A percentile compares a stretch with the other conserved stretches of the same genome.
These are phyloP conservation scores for Ophiostoma sp. DNA, from an alignment of 2,329 filamentous ascomycete genomes.

Conservation along the genomic window DNA sequence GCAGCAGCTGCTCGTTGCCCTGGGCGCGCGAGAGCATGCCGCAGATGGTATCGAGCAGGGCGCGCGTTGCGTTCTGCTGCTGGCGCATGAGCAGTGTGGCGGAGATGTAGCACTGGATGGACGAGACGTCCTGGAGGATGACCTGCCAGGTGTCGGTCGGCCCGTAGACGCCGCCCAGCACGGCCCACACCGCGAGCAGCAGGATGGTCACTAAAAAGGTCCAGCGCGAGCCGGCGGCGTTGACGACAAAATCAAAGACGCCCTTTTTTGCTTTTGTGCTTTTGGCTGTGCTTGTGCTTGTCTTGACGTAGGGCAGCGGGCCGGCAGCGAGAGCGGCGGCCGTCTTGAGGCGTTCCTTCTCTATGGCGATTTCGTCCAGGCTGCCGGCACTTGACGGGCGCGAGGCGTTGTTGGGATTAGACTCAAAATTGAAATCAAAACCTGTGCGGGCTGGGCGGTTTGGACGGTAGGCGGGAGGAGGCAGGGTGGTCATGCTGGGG, in stretches of 20 bases:
- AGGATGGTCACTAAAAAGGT: neutral
- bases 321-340: neutral
- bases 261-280: neutral
- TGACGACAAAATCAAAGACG: neutral
- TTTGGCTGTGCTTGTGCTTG: too few species aligned
- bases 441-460: neutral
- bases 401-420: neutral
- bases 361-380: neutral
- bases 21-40: slow-evolving; percentile 33
- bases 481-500: slow-evolving; percentile 24
- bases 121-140: slow-evolving; percentile 35
- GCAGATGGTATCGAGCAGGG: slow-evolving; percentile 32
- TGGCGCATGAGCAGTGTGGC: slow-evolving; percentile 39
- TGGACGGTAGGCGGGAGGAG: neutral
- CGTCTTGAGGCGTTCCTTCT: neutral
- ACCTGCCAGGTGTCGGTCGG: slow-evolving; percentile 36
- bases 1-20: neutral
- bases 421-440: neutral
- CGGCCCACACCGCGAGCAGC: slow-evolving; percentile 16
- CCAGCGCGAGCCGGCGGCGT: neutral
- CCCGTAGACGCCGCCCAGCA: slow-evolving; percentile 33
- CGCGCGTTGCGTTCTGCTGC: slow-evolving; percentile 35
- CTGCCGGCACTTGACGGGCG: neutral
- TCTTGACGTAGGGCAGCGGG: neutral
- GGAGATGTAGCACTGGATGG: slow-evolving; percentile 37